phyloP scores from a whole-genome alignment of 1,284 basidiomycete genomes.

The Leccinum huronense region DNA sequence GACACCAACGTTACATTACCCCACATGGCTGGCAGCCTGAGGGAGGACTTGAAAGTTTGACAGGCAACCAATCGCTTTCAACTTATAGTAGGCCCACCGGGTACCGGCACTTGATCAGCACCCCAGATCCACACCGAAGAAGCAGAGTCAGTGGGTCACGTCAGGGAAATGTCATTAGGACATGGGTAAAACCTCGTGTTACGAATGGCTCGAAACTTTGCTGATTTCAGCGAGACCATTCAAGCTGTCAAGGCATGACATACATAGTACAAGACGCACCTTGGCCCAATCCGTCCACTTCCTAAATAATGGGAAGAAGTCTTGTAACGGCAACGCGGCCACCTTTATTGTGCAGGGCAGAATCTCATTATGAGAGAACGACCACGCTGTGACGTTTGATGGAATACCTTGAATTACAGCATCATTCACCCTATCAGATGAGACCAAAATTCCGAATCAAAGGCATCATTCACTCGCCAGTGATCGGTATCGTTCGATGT shows the following conservation, averaged over 20 bases:
- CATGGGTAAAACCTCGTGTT: not conserved
- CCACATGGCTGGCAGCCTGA: not conserved
- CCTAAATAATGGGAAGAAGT: not conserved
- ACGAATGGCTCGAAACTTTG: not conserved
- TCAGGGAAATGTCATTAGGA: not conserved
- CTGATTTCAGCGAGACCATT: not conserved
- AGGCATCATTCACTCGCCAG: not conserved
- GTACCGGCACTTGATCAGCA: not conserved
- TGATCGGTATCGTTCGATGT: not conserved
- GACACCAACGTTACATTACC: not conserved
- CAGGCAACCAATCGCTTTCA: constrained; percentile 6
- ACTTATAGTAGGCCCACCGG: not conserved
- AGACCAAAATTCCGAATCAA: not conserved
- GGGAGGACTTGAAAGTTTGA: not conserved
- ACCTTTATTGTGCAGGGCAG: not conserved
- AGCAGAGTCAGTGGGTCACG: not conserved
- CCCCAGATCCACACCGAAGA: constrained; percentile 8
- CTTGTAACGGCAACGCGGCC: not conserved
- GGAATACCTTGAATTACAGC: not conserved
- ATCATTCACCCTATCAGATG: constrained; percentile 13
- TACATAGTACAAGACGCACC: not conserved
- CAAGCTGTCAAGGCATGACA: not conserved
- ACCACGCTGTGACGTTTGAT: constrained; percentile 4
- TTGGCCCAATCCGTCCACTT: not conserved
- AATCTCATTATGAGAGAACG: not conserved